A percentile compares a stretch with the other conserved stretches of the same genome.
These are phyloP conservation scores for Camellia sinensis DNA, from an alignment of 148 eudicot genomes.

Conservation along the genomic window DNA sequence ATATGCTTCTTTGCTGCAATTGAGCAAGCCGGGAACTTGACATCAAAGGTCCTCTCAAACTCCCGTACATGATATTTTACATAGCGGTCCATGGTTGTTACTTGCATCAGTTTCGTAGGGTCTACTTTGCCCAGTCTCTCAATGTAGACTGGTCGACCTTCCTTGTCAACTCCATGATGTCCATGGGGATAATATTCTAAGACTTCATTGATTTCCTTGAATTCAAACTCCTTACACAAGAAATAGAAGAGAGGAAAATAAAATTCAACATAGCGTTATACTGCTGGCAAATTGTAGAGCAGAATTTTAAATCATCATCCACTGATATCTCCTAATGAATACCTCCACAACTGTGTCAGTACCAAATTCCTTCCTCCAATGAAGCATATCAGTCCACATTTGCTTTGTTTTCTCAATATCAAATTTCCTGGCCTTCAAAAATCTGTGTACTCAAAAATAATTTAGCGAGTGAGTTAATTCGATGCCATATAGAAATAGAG, in stretches of 20 bases:
- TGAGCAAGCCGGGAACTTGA: conserved; percentile 87
- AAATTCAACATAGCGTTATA: background rate
- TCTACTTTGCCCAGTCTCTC: conserved; percentile 91
- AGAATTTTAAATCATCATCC: conserved; percentile 4
- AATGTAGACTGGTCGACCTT: conserved; percentile 88
- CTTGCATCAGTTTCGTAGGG: conserved; percentile 86
- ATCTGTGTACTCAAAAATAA: conserved; percentile 20
- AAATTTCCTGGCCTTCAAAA: conserved; percentile 34
- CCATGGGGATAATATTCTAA: conserved; percentile 91
- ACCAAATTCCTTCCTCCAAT: conserved; percentile 32
- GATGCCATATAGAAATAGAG: background rate
- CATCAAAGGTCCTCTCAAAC: conserved; percentile 80
- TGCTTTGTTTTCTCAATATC: conserved; percentile 33
- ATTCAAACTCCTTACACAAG: conserved; percentile 67
- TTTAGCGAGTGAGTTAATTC: background rate
- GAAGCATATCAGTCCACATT: conserved; percentile 34
- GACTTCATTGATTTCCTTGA: conserved; percentile 78
- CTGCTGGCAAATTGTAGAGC: background rate
- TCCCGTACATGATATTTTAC: conserved; percentile 79
- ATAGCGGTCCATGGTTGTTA: conserved; percentile 84
- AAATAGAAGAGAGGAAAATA: background rate
- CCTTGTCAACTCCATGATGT: conserved; percentile 94
- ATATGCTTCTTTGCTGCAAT: conserved; percentile 89
- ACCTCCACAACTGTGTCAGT: conserved; percentile 27
- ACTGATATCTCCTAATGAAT: background rate